Conservation (phyloP, 2,329 filamentous ascomycete genomes). For the Penicillium sp. region DNA sequence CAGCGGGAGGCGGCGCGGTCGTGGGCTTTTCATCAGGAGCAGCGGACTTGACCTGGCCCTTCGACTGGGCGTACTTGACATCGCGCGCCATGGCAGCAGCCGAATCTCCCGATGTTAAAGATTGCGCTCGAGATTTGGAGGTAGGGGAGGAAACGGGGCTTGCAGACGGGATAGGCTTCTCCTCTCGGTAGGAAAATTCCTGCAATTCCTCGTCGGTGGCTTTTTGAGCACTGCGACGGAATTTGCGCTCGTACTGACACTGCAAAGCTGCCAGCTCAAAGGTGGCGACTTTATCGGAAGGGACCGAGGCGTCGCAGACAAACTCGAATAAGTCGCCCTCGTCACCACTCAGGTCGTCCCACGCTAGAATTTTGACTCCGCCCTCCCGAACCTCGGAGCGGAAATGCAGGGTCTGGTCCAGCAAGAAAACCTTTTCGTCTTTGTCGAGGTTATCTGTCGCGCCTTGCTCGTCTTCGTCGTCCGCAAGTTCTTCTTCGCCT, state of each 20-base stretch:
- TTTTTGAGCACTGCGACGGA: constrained; percentile 69
- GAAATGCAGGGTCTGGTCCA: constrained; percentile 88
- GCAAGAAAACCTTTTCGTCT: constrained; percentile 93
- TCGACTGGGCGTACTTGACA: constrained; percentile 39
- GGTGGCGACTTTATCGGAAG: constrained; percentile 63
- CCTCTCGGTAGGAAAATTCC: constrained; percentile 70
- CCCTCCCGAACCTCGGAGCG: constrained; percentile 74
- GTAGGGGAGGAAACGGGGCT: constrained; percentile 51
- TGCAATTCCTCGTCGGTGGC: constrained; percentile 75
- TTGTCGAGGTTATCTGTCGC: constrained; percentile 76
- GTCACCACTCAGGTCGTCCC: constrained; percentile 92
- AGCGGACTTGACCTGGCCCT: constrained; percentile 36
- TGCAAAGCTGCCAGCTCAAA: constrained; percentile 80
- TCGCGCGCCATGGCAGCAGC: constrained; percentile 43
- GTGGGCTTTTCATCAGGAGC: constrained; percentile 46
- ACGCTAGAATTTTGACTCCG: constrained; percentile 81
- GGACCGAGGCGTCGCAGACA: constrained; percentile 73
- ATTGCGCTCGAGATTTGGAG: constrained; percentile 29
- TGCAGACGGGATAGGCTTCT: constrained; percentile 55
- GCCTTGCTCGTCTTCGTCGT: constrained; percentile 80
- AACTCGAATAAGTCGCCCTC: constrained; percentile 95
- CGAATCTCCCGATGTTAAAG: constrained; percentile 39
- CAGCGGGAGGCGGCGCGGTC: constrained; percentile 54
- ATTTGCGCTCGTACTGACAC: constrained; percentile 98
- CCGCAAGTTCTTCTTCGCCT: constrained; percentile 87